Evolutionary conservation across 2,329 filamentous ascomycete genomes (phyloP), one percentile per base, ranked within the genome.

Genomic region (Diplodia seriata): DNA sequence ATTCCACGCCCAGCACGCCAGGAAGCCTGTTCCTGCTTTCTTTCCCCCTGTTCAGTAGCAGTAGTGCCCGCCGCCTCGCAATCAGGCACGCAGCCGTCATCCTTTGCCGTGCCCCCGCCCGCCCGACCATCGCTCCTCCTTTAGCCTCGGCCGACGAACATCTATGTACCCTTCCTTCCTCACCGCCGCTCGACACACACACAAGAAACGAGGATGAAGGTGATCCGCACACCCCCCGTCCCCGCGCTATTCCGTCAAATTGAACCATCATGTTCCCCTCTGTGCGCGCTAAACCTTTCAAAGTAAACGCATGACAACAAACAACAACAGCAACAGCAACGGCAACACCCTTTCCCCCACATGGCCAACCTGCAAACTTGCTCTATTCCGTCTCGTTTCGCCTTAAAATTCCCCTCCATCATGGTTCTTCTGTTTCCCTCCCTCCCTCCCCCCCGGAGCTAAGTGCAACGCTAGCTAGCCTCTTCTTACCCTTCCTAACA

Each of bases 1-100:
- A 18, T 54, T 54, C 23, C 23, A 23, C 23, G 23, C 23, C 23
- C 23, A 23, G 23, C 26, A 29, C 14, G 23, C 11, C 26, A 54
- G 50, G 18, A 53, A 29, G 26, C 33, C 26, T 33, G 18, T 43
- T 59, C 55, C 18, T 43, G 26, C 23, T 29, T 29, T 23, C 15
- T 14, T 15, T 36, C 29, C 11, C 18, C 31, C 33, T 14, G 12
- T 40, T 18, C 43, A 20, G 18, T 38, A 9, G 6, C 12, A 9
- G 33, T 36, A 36, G 33, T 36, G 33, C 33, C 33, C 33, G 33
- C 1, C 33, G 33, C 33, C 54, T 56, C 54, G 4, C 11, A 51
- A 26, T 47, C 43, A 47, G 43, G 43, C 43, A 47, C 43, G 43
- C 43, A 47, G 43, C 43, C 43, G 43, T n/a, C 43, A 20, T 47